Evolutionary conservation across 495 filamentous ascomycete genomes (phyloP).

Genomic region (Podospora pseudoanserina): DNA sequence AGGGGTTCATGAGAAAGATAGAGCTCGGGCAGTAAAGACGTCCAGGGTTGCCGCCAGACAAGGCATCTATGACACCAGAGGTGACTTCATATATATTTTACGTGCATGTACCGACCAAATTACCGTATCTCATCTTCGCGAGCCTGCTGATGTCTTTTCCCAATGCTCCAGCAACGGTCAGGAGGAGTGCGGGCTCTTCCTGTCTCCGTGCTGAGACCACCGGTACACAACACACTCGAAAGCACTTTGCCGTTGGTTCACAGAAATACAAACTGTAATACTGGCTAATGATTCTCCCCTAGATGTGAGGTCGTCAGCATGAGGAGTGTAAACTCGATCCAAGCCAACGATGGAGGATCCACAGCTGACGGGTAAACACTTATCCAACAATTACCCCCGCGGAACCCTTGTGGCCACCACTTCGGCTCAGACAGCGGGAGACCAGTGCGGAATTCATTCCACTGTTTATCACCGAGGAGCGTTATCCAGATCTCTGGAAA

Average conservation of each 20-base stretch:
- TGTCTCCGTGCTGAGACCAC: not conserved
- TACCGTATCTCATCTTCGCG: not conserved
- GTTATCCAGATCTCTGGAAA: not conserved
- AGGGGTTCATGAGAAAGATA: not conserved
- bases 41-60: not conserved
- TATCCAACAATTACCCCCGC: not conserved
- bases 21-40: not conserved
- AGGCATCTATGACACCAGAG: not conserved
- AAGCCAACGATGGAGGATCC: not conserved
- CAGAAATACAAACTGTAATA: not conserved
- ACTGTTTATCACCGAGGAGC: not conserved
- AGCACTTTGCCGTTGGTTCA: not conserved
- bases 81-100: not conserved
- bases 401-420: not conserved
- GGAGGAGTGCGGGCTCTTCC: not conserved
- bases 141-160: constrained; percentile 2
- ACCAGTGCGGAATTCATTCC: not conserved
- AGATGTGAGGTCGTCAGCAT: not conserved
- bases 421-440: not conserved
- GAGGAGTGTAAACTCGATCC: not conserved
- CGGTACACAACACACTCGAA: not conserved
- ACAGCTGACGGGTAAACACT: not conserved
- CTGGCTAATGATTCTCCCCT: not conserved
- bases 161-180: not conserved
- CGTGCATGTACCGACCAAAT: not conserved